phyloP scores from a whole-genome alignment of 2,329 filamentous ascomycete genomes.

The Dothistroma pini region DNA sequence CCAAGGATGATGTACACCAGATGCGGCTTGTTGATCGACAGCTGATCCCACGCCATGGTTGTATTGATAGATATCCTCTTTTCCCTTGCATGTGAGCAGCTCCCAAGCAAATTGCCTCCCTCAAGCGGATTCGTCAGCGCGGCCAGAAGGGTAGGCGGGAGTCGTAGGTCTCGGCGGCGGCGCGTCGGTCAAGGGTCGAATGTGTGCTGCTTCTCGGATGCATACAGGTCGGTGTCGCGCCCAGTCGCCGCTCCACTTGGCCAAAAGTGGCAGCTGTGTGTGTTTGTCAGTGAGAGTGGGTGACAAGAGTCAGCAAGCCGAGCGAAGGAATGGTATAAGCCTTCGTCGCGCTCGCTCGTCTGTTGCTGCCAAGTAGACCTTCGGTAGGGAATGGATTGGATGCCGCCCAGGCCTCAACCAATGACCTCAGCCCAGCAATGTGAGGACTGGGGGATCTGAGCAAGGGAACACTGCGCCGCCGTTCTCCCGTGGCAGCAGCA shows the following conservation, averaged over 20 bases:
- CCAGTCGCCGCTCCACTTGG: slow-evolving; percentile 35
- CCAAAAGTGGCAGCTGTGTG: slow-evolving; percentile 20
- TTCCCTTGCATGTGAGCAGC: not conserved
- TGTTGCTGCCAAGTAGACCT: not conserved
- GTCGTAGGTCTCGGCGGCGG: slow-evolving; percentile 18
- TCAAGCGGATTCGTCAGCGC: slow-evolving; percentile 8
- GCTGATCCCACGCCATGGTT: slow-evolving; percentile 31
- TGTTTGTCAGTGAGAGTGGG: not conserved
- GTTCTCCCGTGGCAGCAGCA: not conserved
- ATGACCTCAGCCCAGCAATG: not conserved
- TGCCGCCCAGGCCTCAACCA: not conserved
- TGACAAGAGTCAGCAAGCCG: slow-evolving; percentile 1
- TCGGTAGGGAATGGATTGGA: not conserved
- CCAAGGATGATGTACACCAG: slow-evolving; percentile 98
- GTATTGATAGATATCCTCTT: not conserved
- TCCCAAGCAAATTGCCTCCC: not conserved
- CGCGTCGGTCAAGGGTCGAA: slow-evolving; percentile 8
- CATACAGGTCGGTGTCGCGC: slow-evolving; percentile 24
- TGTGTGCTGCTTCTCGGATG: slow-evolving; percentile 3
- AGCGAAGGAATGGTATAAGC: slow-evolving; percentile 7
- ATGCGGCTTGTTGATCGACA: slow-evolving; percentile 88
- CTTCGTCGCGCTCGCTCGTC: not conserved
- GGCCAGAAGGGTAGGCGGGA: slow-evolving; percentile 15
- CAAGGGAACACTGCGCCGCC: not conserved
- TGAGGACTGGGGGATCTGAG: not conserved